Percentiles rank a stretch among this genome's conserved stretches.
These are phyloP conservation scores for Litchi chinensis DNA, from an alignment of 345 rosid genomes.

Conservation along the genomic window DNA sequence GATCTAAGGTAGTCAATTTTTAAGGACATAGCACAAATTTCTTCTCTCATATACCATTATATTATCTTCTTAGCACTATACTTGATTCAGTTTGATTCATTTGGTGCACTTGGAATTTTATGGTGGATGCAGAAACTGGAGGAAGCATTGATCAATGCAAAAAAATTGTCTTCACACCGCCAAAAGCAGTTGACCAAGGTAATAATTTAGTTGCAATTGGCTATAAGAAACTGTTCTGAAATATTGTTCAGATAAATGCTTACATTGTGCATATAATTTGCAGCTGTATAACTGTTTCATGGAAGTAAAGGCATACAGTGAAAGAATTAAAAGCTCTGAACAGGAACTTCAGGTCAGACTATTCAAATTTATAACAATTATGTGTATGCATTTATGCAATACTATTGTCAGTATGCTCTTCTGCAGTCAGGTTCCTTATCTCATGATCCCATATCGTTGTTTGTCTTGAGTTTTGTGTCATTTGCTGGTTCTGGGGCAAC, in stretches of 20 bases:
- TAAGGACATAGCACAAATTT: not conserved
- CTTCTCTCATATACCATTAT: not conserved
- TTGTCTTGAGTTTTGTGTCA: not conserved
- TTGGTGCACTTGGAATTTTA: conserved; percentile 29
- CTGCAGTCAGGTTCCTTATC: not conserved
- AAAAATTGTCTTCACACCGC: conserved; percentile 65
- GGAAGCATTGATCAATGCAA: conserved; percentile 62
- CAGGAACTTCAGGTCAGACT: conserved; percentile 76
- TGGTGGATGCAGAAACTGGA: conserved; percentile 64
- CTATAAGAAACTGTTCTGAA: conserved; percentile 18
- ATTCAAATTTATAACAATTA: not conserved
- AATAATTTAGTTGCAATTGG: conserved; percentile 14
- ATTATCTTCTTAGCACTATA: conserved; percentile 1
- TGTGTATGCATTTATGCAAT: not conserved
- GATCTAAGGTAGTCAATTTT: conserved; percentile 52
- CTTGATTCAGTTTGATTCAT: not conserved
- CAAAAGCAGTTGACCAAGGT: conserved; percentile 69
- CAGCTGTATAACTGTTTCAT: conserved; percentile 69
- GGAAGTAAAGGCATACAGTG: conserved; percentile 64
- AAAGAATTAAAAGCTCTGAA: conserved; percentile 65
- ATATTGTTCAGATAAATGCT: conserved; percentile 18
- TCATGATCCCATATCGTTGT: not conserved
- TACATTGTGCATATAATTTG: conserved; percentile 26
- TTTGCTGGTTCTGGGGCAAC: not conserved
- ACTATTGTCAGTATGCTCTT: not conserved